Conservation (phyloP, 495 filamentous ascomycete genomes). For the Cladorrhinum samala region DNA sequence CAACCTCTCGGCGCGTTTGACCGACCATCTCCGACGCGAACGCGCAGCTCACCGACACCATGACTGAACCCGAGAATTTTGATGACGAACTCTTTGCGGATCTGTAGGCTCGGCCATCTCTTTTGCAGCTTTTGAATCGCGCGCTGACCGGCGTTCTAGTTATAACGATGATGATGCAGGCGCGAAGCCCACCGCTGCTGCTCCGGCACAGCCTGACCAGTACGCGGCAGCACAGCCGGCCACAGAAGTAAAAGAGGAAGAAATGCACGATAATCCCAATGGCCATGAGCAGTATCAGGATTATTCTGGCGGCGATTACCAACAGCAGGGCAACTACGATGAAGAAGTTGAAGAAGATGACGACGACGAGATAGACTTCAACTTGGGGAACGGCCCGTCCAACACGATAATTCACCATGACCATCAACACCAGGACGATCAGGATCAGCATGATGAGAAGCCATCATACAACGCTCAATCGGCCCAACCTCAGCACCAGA, state of each 20-base stretch:
- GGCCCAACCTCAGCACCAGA: constrained; percentile 15
- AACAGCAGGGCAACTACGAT: constrained; percentile 45
- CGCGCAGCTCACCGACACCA: constrained; percentile 29
- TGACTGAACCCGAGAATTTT: constrained; percentile 84
- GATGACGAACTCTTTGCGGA: constrained; percentile 99
- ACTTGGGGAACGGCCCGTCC: constrained; percentile 41
- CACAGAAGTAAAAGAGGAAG: constrained; percentile 44
- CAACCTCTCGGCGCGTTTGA: too few species aligned
- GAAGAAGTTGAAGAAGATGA: constrained; percentile 59
- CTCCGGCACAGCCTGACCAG: constrained; percentile 28
- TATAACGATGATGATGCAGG: constrained; percentile 78
- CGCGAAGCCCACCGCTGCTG: constrained; percentile 39
- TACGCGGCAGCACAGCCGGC: constrained; percentile 22
- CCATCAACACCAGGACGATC: constrained; percentile 30
- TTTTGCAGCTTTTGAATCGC: not conserved
- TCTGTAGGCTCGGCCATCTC: constrained; percentile 57
- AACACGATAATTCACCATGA: constrained; percentile 31
- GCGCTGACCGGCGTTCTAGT: constrained; percentile 40
- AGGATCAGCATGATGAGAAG: constrained; percentile 18
- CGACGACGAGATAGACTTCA: constrained; percentile 59
- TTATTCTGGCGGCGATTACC: constrained; percentile 39
- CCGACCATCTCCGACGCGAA: constrained; percentile 1
- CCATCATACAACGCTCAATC: constrained; percentile 24
- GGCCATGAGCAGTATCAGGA: constrained; percentile 17
- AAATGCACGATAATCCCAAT: constrained; percentile 27